These are phyloP conservation scores for Trametes cinnabarina DNA, from an alignment of 768 basidiomycete genomes.

Conservation along the genomic window DNA sequence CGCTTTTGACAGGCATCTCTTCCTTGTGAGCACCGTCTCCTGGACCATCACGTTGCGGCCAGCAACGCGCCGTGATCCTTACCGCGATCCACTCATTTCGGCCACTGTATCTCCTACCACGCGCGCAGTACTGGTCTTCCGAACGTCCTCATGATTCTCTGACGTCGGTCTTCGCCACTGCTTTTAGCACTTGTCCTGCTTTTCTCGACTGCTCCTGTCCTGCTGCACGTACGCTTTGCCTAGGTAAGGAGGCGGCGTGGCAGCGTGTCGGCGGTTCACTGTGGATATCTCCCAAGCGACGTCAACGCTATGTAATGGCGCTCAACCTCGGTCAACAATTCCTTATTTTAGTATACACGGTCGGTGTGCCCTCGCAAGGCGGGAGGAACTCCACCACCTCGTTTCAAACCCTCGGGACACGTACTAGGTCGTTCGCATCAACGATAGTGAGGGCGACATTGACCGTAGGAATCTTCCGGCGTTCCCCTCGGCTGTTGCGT, in stretches of 20 bases:
- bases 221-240: not conserved
- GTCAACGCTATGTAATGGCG: not conserved
- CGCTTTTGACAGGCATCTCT: not conserved
- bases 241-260: not conserved
- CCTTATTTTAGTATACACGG: not conserved
- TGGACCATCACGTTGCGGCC: slow-evolving; percentile 1
- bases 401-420: not conserved
- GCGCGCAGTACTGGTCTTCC: not conserved
- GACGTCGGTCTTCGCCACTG: not conserved
- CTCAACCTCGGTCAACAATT: not conserved
- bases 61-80: not conserved
- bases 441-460: not conserved
- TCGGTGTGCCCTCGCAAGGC: not conserved
- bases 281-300: not conserved
- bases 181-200: not conserved
- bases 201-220: slow-evolving; percentile 6
- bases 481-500: not conserved
- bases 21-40: not conserved
- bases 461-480: not conserved
- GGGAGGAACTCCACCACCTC: not conserved
- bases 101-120: slow-evolving; percentile 5
- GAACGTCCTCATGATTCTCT: slow-evolving; percentile 11
- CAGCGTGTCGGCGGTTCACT: not conserved
- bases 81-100: slow-evolving; percentile 7
- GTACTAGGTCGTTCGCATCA: not conserved